Percentiles rank a stretch among this genome's conserved stretches.
Conservation (phyloP, 2,329 filamentous ascomycete species). For the Botrytis byssoidea region DNA sequence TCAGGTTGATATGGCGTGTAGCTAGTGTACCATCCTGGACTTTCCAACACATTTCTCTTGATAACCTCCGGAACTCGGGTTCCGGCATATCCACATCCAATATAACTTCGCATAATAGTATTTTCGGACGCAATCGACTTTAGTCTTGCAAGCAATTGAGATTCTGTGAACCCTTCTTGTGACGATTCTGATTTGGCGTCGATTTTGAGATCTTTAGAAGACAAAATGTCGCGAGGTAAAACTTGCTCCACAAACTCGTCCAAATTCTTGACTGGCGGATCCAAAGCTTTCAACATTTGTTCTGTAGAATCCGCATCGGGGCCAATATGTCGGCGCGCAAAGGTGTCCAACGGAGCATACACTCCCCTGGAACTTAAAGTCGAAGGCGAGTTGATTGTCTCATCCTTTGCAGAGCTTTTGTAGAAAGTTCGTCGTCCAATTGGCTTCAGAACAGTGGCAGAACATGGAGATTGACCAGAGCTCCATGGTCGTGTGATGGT, state of each 20-base stretch:
- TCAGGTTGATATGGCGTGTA: conserved; percentile 97
- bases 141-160: conserved; percentile 54
- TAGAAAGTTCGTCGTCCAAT: conserved; percentile 37
- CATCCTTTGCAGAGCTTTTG: conserved; percentile 37
- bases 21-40: conserved; percentile 95
- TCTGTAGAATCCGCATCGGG: conserved; percentile 67
- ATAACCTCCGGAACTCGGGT: conserved; percentile 88
- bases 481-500: conserved; percentile 31
- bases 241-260: conserved; percentile 86
- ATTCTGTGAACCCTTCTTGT: conserved; percentile 50
- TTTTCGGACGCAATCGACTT: conserved; percentile 58
- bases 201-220: conserved; percentile 61
- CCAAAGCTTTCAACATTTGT: conserved; percentile 77
- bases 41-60: conserved; percentile 88
- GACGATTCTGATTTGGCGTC: conserved; percentile 41
- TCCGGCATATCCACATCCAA: conserved; percentile 84
- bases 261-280: conserved; percentile 69
- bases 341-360: conserved; percentile 53
- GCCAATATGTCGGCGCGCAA: conserved; percentile 83
- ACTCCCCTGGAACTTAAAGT: conserved; percentile 37
- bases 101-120: conserved; percentile 64
- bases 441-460: conserved; percentile 18
- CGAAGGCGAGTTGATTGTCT: conserved; percentile 28
- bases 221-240: conserved; percentile 75
- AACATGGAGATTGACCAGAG: conserved; percentile 29